These are phyloP conservation scores for Ilyonectria destructans DNA, from an alignment of 2,329 filamentous ascomycete genomes.

Conservation along the genomic window DNA sequence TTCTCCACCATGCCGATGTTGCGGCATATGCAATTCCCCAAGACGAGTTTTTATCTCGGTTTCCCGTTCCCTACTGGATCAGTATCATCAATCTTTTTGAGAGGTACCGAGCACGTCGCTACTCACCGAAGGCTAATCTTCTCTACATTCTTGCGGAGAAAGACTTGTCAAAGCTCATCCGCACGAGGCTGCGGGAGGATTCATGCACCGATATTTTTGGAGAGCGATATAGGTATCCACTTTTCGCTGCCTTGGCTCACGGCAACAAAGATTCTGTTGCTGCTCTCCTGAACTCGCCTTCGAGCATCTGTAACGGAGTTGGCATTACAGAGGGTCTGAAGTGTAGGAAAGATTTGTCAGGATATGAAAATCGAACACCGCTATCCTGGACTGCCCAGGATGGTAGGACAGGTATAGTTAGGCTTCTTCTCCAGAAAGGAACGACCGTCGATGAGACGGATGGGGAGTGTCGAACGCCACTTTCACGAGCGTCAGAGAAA, in stretches of 20 bases:
- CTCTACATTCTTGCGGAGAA: conserved; percentile 57
- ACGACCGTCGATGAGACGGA: too few species aligned
- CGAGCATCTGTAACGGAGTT: conserved; percentile 16
- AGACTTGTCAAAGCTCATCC: conserved; percentile 49
- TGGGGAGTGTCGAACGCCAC: too few species aligned
- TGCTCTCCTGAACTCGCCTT: conserved; percentile 38
- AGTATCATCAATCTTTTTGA: conserved; percentile 51
- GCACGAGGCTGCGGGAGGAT: conserved; percentile 38
- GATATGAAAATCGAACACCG: too few species aligned
- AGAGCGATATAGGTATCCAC: conserved; percentile 53
- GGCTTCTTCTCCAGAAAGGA: too few species aligned
- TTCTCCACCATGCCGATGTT: conserved; percentile 58
- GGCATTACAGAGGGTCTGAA: conserved; percentile 14
- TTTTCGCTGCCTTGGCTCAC: conserved; percentile 40
- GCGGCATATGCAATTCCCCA: conserved; percentile 53
- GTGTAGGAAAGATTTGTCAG: too few species aligned
- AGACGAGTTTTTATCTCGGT: conserved; percentile 51
- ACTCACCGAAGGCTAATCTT: conserved; percentile 45
- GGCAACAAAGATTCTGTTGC: conserved; percentile 48
- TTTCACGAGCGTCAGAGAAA: too few species aligned
- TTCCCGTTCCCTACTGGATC: conserved; percentile 51
- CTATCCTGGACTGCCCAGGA: too few species aligned
- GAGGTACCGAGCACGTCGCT: conserved; percentile 43
- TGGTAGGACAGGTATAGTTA: too few species aligned
- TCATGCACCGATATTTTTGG: conserved; percentile 29